Conservation (phyloP, 192 early-diverging fungal species). For the Anaeromyces robustus region DNA sequence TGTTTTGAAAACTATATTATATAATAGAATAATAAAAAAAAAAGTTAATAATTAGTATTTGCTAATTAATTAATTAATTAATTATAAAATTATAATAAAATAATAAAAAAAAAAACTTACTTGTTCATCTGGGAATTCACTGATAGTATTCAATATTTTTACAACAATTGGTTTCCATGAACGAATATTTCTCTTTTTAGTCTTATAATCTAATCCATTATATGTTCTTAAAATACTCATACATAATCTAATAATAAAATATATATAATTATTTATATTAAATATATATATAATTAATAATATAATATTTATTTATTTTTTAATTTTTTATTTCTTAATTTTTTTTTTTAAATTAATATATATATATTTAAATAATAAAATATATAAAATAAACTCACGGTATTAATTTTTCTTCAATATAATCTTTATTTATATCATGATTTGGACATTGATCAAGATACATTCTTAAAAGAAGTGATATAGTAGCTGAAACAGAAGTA, state of each 20-base stretch:
- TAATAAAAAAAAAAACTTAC: slow-evolving; percentile 11
- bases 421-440: slow-evolving; percentile 22
- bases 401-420: slow-evolving; percentile 51
- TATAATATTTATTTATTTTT: too few relatives aligned
- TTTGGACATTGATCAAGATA: slow-evolving; percentile 28
- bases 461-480: slow-evolving; percentile 11
- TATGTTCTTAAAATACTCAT: slow-evolving; percentile 45
- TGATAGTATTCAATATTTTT: slow-evolving; percentile 46
- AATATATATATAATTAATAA: too few relatives aligned
- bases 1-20: not conserved
- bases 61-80: too few relatives aligned
- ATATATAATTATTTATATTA: too few relatives aligned
- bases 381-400: slow-evolving; percentile 21
- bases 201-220: slow-evolving; percentile 48
- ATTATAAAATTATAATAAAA: too few relatives aligned
- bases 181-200: slow-evolving; percentile 48
- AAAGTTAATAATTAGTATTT: too few relatives aligned
- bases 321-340: too few relatives aligned
- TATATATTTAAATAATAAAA: not conserved
- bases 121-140: slow-evolving; percentile 47
- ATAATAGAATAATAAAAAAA: not conserved
- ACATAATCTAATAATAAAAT: slow-evolving; percentile 31
- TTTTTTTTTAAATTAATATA: too few relatives aligned
- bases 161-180: slow-evolving; percentile 66
- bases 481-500: slow-evolving; percentile 32